Base-by-base conservation (phyloP, 805 yeast genomes). In the Wickerhamomyces bovis region DNA sequence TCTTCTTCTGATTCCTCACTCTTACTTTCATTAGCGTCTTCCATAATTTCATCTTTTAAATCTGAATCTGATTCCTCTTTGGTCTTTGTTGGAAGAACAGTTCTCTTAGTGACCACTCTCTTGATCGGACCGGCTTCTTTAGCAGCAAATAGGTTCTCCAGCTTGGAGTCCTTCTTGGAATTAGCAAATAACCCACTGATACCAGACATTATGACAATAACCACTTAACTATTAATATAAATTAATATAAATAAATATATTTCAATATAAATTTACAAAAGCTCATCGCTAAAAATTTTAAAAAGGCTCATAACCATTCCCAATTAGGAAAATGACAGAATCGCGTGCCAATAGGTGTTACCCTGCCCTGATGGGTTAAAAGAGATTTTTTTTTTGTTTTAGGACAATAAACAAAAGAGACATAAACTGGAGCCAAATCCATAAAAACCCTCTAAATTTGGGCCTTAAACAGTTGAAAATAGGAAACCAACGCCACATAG, bases 111-210 rank as follows among this genome's bases (percentile, higher is more conserved):
- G 41, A 57, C 54, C 13, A 54, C 60, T 57, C 71, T 64, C 52
- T 70, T 65, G n/a, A 82, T 71, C 13, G 82, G 80, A 19, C 77
- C 79, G 23, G 74, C 55, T 12, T 71, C 62, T 40, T 63, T 61
- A 30, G 67, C 53, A 46, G 73, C 68, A 45, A 76, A 64, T 26
- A 66, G 53, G 25, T 59, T 58, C 12, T 66, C 61, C n/a, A 56
- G 51, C 10, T 67, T 54, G 22, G 66, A 69, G 20, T 65, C 60
- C 36, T 63, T 64, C 41, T 54, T 51, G 11, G 62, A 52, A 23
- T 56, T 57, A 18, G 60, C 61, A 52, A 70, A 70, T 13, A 70
- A 52, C 30, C 57, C 60, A 45, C 56, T 55, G 40, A 69, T 48
- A 28, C 66, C 60, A 23, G 68, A 60, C 67, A 63, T 63, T 8